A percentile compares a stretch with the other conserved stretches of the same genome.
phyloP scores from a whole-genome alignment of 2,329 filamentous ascomycete species.

The Parascedosporium putredinis region DNA sequence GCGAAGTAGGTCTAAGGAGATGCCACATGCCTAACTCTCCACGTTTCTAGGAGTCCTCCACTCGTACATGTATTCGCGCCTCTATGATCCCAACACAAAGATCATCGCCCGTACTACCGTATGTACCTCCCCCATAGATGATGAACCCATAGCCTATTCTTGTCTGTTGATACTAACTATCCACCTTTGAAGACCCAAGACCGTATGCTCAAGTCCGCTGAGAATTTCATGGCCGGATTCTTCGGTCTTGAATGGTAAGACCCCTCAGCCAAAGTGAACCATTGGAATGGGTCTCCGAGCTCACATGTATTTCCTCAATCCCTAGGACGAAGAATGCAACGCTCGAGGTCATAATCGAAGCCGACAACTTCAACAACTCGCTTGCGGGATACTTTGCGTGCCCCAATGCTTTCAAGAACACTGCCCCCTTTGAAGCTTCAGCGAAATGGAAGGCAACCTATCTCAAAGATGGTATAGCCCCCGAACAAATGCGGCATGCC shows the following conservation, averaged over 20 bases:
- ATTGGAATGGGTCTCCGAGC: not conserved
- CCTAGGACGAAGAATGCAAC: constrained; percentile 55
- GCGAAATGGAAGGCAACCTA: constrained; percentile 54
- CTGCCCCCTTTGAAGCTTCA: constrained; percentile 41
- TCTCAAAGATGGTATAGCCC: constrained; percentile 41
- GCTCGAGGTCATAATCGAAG: constrained; percentile 62
- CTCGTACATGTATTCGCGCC: constrained; percentile 59
- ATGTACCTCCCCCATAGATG: constrained; percentile 11
- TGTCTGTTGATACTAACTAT: constrained; percentile 10
- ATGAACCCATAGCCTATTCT: not conserved
- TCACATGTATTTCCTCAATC: not conserved
- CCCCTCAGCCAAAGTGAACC: not conserved
- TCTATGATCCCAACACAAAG: constrained; percentile 64
- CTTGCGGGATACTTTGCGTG: constrained; percentile 59
- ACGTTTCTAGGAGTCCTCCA: constrained; percentile 46
- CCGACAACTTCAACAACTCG: constrained; percentile 55
- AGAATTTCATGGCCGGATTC: constrained; percentile 71
- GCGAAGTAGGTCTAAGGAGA: not conserved
- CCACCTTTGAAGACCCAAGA: constrained; percentile 49
- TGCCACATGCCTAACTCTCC: not conserved
- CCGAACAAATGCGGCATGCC: not conserved
- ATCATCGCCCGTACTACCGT: constrained; percentile 62
- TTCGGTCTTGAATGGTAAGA: constrained; percentile 61
- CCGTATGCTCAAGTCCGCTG: constrained; percentile 66
- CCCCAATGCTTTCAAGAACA: constrained; percentile 45